Evolutionary conservation across 2,329 filamentous ascomycete genomes (phyloP), one percentile per base, ranked within the genome.

Genomic region (Fusarium sp.): DNA sequence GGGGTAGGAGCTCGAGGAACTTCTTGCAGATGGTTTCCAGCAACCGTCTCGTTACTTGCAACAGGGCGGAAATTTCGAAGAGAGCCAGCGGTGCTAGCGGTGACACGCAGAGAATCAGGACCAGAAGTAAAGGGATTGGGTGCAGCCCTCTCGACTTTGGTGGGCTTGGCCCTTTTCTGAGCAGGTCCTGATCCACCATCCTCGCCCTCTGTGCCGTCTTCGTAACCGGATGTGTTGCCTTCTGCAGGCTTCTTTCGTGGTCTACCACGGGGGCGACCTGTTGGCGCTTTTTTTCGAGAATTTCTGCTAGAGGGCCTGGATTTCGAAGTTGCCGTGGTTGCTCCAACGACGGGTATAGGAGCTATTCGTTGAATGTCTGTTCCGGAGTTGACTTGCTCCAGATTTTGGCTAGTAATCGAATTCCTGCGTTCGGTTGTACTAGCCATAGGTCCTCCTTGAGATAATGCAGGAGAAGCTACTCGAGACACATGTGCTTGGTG

Each of bases 1-100:
- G 93, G 93, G 2, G 93, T 95, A 3, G 93, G 92, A 20, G 90
- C 92, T 63, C 93, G 87, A 37, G 92, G 92, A n/a, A 90, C 80
- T 70, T 93, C 90, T 71, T 94, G 91, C 7, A 92, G 80, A 72
- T 92, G 88, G 49, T 78, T 85, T 34, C 80, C 81, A 30, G 76
- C 65, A 6, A 82, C 76, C 6, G 79, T 77, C 20, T 85, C 84
- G 27, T 80, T 81, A 5, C 81, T 84, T 25, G 86, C 82, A 59
- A 93, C 86, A 6, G 95, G 95, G 46, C 94, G 88, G 78, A 97
- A 92, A 49, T 90, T 91, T 45, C 95, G 92, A 62, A 98, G 86
- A 7, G 94, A 97, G 43, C 93, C 93, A 46, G 94, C 92, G 18
- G 93, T 97, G 77, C 93, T 97, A 48, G 95, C 95, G 64, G 93